These are phyloP conservation scores for Dactylonectria macrodidyma DNA, from an alignment of 2,329 filamentous ascomycete species.

Conservation along the genomic window DNA sequence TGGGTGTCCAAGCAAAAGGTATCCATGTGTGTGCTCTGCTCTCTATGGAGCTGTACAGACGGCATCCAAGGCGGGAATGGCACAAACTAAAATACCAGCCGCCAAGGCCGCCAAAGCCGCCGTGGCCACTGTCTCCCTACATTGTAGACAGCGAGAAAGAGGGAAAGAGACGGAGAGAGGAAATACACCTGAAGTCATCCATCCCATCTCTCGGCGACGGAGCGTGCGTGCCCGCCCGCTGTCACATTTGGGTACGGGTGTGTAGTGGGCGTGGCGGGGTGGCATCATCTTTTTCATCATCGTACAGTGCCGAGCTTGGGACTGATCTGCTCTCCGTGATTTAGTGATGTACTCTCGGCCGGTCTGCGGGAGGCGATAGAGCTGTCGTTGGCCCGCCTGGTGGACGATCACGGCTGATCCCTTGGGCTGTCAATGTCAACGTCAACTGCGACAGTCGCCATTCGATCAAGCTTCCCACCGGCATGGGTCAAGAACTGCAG, in stretches of 20 bases:
- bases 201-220: background rate
- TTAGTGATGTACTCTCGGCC: background rate
- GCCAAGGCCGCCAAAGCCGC: conserved; percentile 28
- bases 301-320: background rate
- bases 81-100: conserved; percentile 7
- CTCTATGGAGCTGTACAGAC: conserved; percentile 8
- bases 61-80: conserved; percentile 7
- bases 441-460: background rate
- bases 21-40: background rate
- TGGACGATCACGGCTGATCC: conserved; percentile 22
- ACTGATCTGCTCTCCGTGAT: background rate
- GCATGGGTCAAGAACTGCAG: background rate
- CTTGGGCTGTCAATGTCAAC: background rate
- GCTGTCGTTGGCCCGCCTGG: background rate
- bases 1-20: background rate
- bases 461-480: background rate
- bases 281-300: conserved; percentile 36
- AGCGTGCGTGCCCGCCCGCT: conserved; percentile 1
- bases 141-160: background rate
- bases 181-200: background rate
- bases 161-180: no score
- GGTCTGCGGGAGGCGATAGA: background rate
- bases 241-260: conserved; percentile 8
- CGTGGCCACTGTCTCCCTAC: background rate
- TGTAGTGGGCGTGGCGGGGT: conserved; percentile 9